Evolutionary conservation across 345 rosid species (phyloP), one percentile per base, ranked within the genome.

Genomic region (Diplotaxis tenuifolia): DNA sequence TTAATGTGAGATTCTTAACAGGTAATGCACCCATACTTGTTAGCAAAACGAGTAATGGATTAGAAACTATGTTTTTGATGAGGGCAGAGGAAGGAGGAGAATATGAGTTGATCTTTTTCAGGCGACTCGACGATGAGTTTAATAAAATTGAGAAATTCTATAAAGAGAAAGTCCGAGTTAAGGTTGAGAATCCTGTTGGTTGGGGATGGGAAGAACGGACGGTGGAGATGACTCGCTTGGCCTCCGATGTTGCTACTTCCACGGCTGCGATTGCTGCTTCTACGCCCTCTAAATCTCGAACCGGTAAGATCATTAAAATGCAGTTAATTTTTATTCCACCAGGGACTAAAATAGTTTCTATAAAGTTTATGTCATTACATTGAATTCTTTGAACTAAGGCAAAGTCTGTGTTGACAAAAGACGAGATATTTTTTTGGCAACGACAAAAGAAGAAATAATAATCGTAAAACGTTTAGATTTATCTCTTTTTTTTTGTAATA

Each of bases 101-200:
- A 19, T 82, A 79, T 50, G 91, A 89, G 67, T 57, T 85, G 16
- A 85, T 83, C 9, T 85, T 72, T 65, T 89, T 89, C 45, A 72
- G 88, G 34, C 79, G 91, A 75, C 87, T 89, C 0, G 91, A 89
- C 12, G 88, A 84, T 19, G 88, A 86, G 81, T 83, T 89, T 70
- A 87, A 85, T 22, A 85, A 78, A 61, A 85, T 89, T 42, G 82
- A 82, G 5, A 84, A 76, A 52, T 89, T 89, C 64, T 84, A 78
- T 28, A 83, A 32, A 71, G 62, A 31, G 0, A 89, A 87, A 75
- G 87, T 76, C 84, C 72, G 95, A 86, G 62, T 84, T 86, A 29
- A 71, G 85, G 68, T 80, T 80, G 16, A 87, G 83, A 82, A 91
- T 87, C 78, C 72, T 47, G 0, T 7, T 74, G 78, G 50, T 0